Evolutionary conservation across 495 filamentous ascomycete species (phyloP).

Genomic region (Neurospora sp.): DNA sequence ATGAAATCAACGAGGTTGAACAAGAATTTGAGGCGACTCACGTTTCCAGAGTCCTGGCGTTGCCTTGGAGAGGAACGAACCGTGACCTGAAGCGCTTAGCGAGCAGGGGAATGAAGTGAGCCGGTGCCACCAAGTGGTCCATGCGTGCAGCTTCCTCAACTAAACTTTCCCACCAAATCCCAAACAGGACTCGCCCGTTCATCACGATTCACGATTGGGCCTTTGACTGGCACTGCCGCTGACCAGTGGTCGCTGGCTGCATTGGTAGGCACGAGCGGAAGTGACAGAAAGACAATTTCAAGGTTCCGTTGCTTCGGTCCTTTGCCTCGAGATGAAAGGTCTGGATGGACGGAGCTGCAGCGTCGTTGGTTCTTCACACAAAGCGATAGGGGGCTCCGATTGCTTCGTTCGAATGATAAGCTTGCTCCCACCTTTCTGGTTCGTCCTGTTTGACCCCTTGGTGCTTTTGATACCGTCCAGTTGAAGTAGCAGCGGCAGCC

Average conservation of each 20-base stretch:
- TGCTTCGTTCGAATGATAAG: background rate
- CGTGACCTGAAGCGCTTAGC: conserved; percentile 8
- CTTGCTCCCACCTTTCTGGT: background rate
- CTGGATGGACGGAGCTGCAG: background rate
- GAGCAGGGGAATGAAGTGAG: conserved; percentile 1
- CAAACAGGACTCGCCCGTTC: conserved; percentile 6
- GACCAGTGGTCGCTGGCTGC: background rate
- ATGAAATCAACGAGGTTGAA: conserved; percentile 6
- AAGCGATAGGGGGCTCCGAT: background rate
- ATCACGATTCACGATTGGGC: background rate
- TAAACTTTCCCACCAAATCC: background rate
- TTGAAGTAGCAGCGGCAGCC: background rate
- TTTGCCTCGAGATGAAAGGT: background rate
- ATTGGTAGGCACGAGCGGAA: background rate
- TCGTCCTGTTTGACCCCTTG: background rate
- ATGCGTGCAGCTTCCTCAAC: background rate
- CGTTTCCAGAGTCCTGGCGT: conserved; percentile 3
- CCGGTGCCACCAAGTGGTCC: background rate
- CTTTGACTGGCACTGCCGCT: background rate
- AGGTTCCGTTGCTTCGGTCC: background rate
- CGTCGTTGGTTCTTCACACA: background rate
- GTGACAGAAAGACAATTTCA: background rate
- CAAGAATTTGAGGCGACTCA: conserved; percentile 14
- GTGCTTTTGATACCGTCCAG: background rate
- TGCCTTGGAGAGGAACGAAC: conserved; percentile 1